These are phyloP conservation scores for Trichophyton benhamiae DNA, from an alignment of 2,329 filamentous ascomycete genomes.

Conservation along the genomic window DNA sequence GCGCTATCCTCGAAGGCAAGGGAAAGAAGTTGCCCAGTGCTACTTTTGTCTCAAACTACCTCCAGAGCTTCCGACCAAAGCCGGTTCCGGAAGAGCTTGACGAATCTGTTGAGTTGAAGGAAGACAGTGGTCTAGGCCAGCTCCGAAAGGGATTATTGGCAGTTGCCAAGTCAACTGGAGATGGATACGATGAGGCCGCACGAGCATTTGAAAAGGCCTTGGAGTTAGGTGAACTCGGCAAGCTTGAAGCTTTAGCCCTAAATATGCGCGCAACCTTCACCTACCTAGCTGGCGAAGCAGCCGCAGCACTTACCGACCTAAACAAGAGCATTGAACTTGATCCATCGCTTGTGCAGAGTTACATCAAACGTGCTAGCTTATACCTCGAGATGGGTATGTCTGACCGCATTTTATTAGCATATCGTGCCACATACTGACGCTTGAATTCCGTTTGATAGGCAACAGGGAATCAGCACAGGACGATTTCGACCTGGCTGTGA, in stretches of 20 bases:
- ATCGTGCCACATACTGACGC: background rate
- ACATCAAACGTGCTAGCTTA: slow-evolving; percentile 98
- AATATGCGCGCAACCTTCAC: slow-evolving; percentile 95
- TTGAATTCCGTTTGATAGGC: slow-evolving; percentile 38
- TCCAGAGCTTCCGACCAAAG: slow-evolving; percentile 90
- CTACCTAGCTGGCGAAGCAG: slow-evolving; percentile 80
- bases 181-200: slow-evolving; percentile 82
- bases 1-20: slow-evolving; percentile 70
- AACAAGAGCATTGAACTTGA: slow-evolving; percentile 89
- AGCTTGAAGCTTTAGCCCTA: slow-evolving; percentile 80
- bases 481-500: slow-evolving; percentile 76
- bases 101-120: slow-evolving; percentile 62
- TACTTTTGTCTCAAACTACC: slow-evolving; percentile 95
- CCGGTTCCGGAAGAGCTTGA: slow-evolving; percentile 69
- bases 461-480: slow-evolving; percentile 74
- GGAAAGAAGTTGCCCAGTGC: slow-evolving; percentile 82
- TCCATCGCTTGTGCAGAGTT: slow-evolving; percentile 80
- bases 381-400: slow-evolving; percentile 74
- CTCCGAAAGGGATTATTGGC: slow-evolving; percentile 70
- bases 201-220: slow-evolving; percentile 77
- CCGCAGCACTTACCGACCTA: slow-evolving; percentile 69
- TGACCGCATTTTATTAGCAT: background rate
- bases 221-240: slow-evolving; percentile 64
- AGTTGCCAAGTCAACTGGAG: slow-evolving; percentile 73
- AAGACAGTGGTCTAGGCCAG: slow-evolving; percentile 71